Evolutionary conservation across 371 early-diverging fungal genomes (phyloP).

Genomic region (Mucor velutinosus): DNA sequence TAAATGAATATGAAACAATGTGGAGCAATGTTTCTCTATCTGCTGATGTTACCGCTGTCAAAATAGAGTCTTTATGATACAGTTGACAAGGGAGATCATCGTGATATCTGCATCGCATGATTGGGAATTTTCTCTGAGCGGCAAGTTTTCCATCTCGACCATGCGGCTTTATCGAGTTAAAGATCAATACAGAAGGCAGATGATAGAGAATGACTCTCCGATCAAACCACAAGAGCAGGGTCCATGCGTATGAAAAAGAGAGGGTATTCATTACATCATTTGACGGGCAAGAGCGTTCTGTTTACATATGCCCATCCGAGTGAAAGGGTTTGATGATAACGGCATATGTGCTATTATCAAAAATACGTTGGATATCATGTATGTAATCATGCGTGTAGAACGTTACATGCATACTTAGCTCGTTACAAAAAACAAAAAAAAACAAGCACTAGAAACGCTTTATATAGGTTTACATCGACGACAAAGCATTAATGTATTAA

Average conservation of each 20-base stretch:
- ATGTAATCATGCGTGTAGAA: not conserved
- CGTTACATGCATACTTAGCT: not conserved
- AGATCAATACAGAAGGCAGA: not conserved
- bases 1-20: not conserved
- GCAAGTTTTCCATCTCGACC: not conserved
- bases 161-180: not conserved
- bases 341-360: not conserved
- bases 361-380: not conserved
- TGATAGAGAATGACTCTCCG: not conserved
- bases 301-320: not conserved
- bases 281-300: not conserved
- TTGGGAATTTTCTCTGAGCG: not conserved
- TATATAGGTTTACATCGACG: no score
- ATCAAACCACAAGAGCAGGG: not conserved
- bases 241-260: not conserved
- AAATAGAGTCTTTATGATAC: not conserved
- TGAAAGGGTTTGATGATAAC: not conserved
- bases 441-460: not conserved
- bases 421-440: not conserved
- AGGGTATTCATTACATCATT: not conserved
- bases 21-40: not conserved
- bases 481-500: no score
- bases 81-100: not conserved
- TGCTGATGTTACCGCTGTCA: not conserved
- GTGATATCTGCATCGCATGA: not conserved